Conservation (phyloP, 805 yeast species). For the baker's yeast (Saccharomyces cerevisiae) region DNA sequence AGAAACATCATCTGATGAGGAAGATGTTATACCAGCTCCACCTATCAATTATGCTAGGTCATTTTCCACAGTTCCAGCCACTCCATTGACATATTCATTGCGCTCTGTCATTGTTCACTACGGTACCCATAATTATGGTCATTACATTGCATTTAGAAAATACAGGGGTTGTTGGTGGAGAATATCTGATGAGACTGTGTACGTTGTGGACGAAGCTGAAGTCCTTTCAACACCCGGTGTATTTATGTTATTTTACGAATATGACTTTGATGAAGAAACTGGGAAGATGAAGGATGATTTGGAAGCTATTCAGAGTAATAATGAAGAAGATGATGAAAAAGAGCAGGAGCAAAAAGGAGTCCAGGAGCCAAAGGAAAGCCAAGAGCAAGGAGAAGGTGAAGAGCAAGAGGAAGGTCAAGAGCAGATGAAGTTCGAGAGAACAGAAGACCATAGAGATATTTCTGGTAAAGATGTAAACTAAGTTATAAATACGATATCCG, state of each 20-base stretch:
- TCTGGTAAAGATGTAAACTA: constrained; percentile 1
- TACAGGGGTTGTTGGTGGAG: constrained; percentile 90
- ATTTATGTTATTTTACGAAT: constrained; percentile 86
- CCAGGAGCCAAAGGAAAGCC: constrained; percentile 16
- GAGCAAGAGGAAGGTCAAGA: background rate
- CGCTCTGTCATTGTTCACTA: constrained; percentile 87
- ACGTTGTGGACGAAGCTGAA: constrained; percentile 70
- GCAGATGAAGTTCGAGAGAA: background rate
- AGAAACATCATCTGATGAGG: constrained; percentile 10
- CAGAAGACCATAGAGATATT: background rate
- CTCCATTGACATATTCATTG: constrained; percentile 54
- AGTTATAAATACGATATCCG: background rate
- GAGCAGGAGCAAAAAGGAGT: too few species aligned
- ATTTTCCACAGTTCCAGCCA: constrained; percentile 27
- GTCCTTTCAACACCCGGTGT: constrained; percentile 79
- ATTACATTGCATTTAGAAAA: constrained; percentile 81
- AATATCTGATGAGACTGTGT: constrained; percentile 82
- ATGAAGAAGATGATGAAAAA: constrained; percentile 13
- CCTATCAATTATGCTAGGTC: constrained; percentile 4
- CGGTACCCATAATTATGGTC: constrained; percentile 97
- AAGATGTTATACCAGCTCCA: constrained; percentile 8
- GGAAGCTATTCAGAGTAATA: constrained; percentile 9
- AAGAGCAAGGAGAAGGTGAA: constrained; percentile 1
- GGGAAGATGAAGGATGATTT: constrained; percentile 26
- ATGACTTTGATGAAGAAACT: constrained; percentile 32